Base-by-base conservation (phyloP, 139 green algal species). In the Chlorella sorokiniana region DNA sequence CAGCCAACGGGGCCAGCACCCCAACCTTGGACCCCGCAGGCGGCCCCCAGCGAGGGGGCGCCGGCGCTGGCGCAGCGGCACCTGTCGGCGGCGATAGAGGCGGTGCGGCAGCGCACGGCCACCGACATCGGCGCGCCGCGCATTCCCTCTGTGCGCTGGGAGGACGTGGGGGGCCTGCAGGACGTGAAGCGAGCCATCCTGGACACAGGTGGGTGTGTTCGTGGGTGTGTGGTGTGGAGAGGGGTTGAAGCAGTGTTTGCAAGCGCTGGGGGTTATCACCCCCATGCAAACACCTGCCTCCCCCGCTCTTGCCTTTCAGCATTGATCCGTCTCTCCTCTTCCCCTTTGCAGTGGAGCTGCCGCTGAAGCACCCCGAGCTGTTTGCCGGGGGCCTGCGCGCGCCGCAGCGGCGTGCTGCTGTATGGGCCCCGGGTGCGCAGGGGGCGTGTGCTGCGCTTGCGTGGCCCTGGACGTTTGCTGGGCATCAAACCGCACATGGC, bases 81-180 rank as follows among this genome's bases (percentile, higher is more conserved):
- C 76, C 31, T 95, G 52, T 59, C 87, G 1, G 61, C 44, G 0
- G 91, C 92, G 0, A 76, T 96, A 74, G 86, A 87, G 9, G 74
- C 70, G 1, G 87, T 93, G 23, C 90, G 92, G 67, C 61, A 86
- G 40, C 87, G 91, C 20, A 94, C 87, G 3, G 92, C 94, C 10
- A 91, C 89, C 7, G 90, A 94, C 40, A 89, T 96, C 27, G 88
- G 94, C 2, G 91, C 91, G 1, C 88, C 88, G 38, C 81, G 78
- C n/a, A 84, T 85, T 64, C 81, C 96, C 11, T 86, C 95, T 79
- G 96, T 99, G 45, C 74, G 71, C 31, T 99, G 96, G 96, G 92
- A 95, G 35, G 96, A 98, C 83, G 93, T 99, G 11, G 96, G 96
- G 1, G 96, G 96, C 0, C 86, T 99, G 72, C 91, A 94, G 61